phyloP scores from a whole-genome alignment of 2,329 filamentous ascomycete genomes.

The Colletotrichum truncatum region DNA sequence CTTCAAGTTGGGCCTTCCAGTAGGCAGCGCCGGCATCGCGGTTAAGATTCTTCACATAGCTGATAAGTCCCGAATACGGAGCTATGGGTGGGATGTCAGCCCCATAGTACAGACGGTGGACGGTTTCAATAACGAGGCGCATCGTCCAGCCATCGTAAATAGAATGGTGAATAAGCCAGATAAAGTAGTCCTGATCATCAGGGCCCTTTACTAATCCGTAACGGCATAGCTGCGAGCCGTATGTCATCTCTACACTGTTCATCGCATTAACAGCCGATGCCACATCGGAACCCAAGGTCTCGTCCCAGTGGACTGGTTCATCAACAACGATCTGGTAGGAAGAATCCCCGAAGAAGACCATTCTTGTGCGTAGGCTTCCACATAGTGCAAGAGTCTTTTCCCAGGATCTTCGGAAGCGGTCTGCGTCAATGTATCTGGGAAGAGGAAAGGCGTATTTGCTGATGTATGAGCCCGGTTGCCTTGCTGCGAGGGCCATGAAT shows the following conservation, averaged over 20 bases:
- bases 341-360: constrained; percentile 1
- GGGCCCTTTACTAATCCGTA: background rate
- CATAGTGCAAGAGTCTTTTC: constrained; percentile 9
- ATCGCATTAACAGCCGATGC: background rate
- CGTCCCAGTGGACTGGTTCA: background rate
- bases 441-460: constrained; percentile 1
- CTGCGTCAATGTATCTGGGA: background rate
- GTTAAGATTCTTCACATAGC: background rate
- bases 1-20: too few relatives aligned
- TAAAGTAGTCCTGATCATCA: too few relatives aligned
- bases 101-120: constrained; percentile 5
- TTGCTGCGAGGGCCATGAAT: constrained; percentile 32
- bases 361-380: constrained; percentile 15
- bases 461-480: constrained; percentile 31
- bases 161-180: constrained; percentile 18
- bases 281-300: too few relatives aligned
- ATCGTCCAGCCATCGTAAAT: constrained; percentile 10
- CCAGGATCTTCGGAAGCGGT: constrained; percentile 41
- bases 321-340: background rate
- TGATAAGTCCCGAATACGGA: background rate
- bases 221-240: background rate
- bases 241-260: background rate
- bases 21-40: background rate
- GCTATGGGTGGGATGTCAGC: constrained; percentile 21
- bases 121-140: background rate